Evolutionary conservation across 768 basidiomycete species (phyloP), one percentile per base, ranked within the genome.

Genomic region (Naganishia randhawae): DNA sequence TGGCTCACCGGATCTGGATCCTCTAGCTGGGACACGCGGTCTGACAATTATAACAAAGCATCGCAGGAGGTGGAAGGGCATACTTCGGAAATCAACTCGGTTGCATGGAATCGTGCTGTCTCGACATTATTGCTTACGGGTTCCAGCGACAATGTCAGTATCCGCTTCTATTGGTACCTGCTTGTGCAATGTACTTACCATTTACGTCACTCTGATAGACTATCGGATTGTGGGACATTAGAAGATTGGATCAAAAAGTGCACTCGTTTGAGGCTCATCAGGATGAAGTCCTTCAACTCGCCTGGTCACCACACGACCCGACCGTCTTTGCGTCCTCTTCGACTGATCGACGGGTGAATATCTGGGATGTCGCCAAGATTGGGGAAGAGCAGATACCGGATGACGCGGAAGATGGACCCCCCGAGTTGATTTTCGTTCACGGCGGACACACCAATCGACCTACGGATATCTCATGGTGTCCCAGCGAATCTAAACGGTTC

Each of bases 391-490:
- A 99, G 80, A 91, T 92, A 1, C 96, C 95, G 3, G 96, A 99
- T 72, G 96, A 99, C 76, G 90, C 92, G 68, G 96, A 99, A 78
- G 96, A 99, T 75, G 96, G 96, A 0, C 93, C 96, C 17, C 96
- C 96, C 0, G 96, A 99, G 79, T 81, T 98, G 67, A 81, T 98
- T 72, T 99, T 99, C 80, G 85, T 97, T 53, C 96, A 99, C 73
- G 96, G 96, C 73, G 96, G 86, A 72, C 76, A 73, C 67, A 78
- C 72, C 65, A 68, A 91, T 32, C 86, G 91, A 37, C 92, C 92
- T 1, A 90, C 91, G 0, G 96, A 99, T 80, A 88, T 98, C 78
- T 89, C 88, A 75, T 98, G 96, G 96, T 92, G 89, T n/a, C 89
- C 91, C 3, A 74, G 71, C 66, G 74, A 76, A 45, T 73, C 73